Conservation (phyloP, 164 flowering plant species). For the Sedum album region DNA sequence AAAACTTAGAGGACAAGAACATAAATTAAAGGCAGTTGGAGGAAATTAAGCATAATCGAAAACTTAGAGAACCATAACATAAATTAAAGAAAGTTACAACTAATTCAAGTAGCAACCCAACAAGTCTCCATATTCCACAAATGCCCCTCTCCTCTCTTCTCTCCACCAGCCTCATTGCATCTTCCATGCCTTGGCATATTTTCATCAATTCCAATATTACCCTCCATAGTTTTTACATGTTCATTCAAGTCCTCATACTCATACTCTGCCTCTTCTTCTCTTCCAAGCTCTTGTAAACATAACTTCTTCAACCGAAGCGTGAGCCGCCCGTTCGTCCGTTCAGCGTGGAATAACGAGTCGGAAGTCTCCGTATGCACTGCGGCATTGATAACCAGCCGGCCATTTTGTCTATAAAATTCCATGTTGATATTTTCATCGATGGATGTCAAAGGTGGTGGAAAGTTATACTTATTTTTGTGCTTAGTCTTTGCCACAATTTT, state of each 20-base stretch:
- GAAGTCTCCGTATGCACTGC: not conserved
- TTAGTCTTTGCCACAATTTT: not conserved
- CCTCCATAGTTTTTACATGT: not conserved
- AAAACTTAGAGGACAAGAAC: too few species aligned
- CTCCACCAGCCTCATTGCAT: slow-evolving; percentile 3
- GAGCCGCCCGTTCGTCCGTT: not conserved
- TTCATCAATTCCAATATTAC: not conserved
- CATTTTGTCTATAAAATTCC: not conserved
- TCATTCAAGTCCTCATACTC: not conserved
- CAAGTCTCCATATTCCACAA: slow-evolving; percentile 7
- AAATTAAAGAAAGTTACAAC: not conserved
- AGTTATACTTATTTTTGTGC: not conserved
- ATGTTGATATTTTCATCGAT: not conserved
- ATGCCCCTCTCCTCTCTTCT: slow-evolving; percentile 3
- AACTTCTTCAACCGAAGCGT: not conserved
- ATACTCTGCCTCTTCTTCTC: not conserved
- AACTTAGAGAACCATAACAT: not conserved
- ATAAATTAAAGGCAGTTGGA: too few species aligned
- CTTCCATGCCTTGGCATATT: not conserved
- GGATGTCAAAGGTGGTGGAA: not conserved
- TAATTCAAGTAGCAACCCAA: not conserved
- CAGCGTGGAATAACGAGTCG: not conserved
- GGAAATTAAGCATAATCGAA: too few species aligned
- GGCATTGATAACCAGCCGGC: not conserved
- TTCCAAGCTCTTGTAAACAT: not conserved